Base-by-base conservation (phyloP, 2,329 filamentous ascomycete genomes). In the Aspergillus sp. region DNA sequence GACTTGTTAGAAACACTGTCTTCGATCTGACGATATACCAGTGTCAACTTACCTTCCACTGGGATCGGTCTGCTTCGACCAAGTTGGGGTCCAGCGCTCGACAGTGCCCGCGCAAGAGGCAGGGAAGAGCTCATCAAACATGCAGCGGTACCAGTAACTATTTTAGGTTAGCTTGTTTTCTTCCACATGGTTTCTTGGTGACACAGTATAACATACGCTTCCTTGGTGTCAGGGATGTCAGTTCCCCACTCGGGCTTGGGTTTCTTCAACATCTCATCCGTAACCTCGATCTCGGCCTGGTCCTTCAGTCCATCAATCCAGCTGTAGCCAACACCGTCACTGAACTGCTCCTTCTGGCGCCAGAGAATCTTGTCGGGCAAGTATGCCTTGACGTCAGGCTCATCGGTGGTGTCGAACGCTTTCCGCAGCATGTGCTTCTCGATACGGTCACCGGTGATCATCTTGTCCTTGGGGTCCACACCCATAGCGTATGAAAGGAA, bases 91-190 rank as follows among this genome's bases (percentile, higher is more conserved):
- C 94, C 93, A 98, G 62, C 93, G 80, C 87, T 88, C 86, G 42
- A 98, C 93, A 6, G 93, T 98, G 47, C 81, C 84, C 7, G 93
- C 94, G 66, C 91, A 97, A 62, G 85, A 85, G 44, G 84, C 79
- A 37, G 93, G 93, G 81, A 97, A 98, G 71, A 94, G 91, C 78
- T 98, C 91, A 68, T 98, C 93, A 66, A 97, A 98, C 91, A 98
- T 97, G 67, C 75, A 79, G 60, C 93, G 85, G 75, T 98, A 98
- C 93, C 93, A 98, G 78, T 95, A 94, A 37, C 83, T 86, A 55
- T 28, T 40, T 31, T 19, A 27, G 37, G 57, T 60, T 45, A 60
- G 50, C 43, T 40, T 43, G 34, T 4, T 34, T 12, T 34, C 6
- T 8, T 42, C 11, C 19, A 6, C 9, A 7, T 30, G 5, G 37